Percentiles rank a stretch among this genome's conserved stretches.
Evolutionary conservation across 805 yeast species (phyloP).

Genomic region (Yamadazyma phyllophila): DNA sequence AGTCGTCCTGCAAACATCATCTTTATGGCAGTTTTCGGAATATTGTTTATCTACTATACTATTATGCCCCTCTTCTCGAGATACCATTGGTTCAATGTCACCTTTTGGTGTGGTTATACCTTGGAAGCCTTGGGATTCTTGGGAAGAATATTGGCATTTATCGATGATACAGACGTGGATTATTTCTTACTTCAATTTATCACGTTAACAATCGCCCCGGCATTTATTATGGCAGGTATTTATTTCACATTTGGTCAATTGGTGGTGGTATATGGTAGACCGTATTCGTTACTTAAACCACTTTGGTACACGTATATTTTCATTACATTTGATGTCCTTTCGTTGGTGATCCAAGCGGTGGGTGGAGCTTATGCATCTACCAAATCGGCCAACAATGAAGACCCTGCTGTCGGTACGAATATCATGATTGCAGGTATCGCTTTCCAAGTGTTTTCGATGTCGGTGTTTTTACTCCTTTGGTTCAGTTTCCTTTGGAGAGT

Average conservation of each 20-base stretch:
- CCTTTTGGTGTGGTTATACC: conserved; percentile 31
- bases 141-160: conserved; percentile 31
- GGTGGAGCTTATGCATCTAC: conserved; percentile 37
- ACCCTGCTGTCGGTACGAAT: conserved; percentile 26
- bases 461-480: conserved; percentile 32
- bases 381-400: conserved; percentile 18
- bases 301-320: conserved; percentile 41
- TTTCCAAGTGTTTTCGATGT: conserved; percentile 36
- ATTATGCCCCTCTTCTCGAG: conserved; percentile 28
- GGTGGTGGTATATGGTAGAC: conserved; percentile 33
- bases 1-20: conserved; percentile 29
- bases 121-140: conserved; percentile 35
- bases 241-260: conserved; percentile 37
- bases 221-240: conserved; percentile 40
- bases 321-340: conserved; percentile 32
- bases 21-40: conserved; percentile 23
- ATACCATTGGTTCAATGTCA: conserved; percentile 35
- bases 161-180: conserved; percentile 19
- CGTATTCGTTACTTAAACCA: conserved; percentile 35
- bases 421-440: conserved; percentile 38
- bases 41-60: conserved; percentile 20
- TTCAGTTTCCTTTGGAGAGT: conserved; percentile 26
- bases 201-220: conserved; percentile 36
- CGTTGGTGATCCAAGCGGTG: conserved; percentile 34
- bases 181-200: conserved; percentile 30